Evolutionary conservation across 345 rosid species (phyloP).

Genomic region (Gossypium herbaceum): DNA sequence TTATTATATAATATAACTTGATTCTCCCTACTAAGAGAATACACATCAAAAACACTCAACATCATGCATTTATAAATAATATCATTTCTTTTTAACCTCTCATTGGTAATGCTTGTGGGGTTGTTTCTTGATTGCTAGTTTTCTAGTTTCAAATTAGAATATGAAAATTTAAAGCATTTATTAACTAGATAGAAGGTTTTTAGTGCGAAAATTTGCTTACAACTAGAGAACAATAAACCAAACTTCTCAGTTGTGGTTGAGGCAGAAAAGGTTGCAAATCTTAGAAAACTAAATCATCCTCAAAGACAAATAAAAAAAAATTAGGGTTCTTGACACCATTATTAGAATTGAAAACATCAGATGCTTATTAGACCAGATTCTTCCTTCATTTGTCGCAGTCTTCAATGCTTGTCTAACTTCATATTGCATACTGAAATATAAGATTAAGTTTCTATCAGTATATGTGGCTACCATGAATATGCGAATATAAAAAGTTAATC

Average conservation of each 20-base stretch:
- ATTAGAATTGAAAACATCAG: neutral
- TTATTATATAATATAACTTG: no score
- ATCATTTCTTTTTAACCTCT: neutral
- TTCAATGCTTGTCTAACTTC: neutral
- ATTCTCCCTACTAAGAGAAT: no score
- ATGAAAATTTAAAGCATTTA: neutral
- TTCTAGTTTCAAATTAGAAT: neutral
- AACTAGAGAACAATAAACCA: neutral
- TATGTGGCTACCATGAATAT: neutral
- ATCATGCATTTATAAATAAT: no score
- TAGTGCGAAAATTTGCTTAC: neutral
- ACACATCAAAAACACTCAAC: no score
- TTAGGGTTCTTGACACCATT: neutral
- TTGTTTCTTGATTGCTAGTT: neutral
- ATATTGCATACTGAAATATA: neutral
- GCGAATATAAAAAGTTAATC: neutral
- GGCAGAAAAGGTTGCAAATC: neutral
- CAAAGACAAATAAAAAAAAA: neutral
- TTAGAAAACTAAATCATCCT: neutral
- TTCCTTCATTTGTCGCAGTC: neutral
- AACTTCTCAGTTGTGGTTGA: neutral
- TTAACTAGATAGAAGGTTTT: neutral
- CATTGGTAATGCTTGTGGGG: neutral
- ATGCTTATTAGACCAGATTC: neutral
- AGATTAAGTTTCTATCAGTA: neutral